phyloP scores from a whole-genome alignment of 2,329 filamentous ascomycete species.

The Cladosporium austrohemisphaericum region DNA sequence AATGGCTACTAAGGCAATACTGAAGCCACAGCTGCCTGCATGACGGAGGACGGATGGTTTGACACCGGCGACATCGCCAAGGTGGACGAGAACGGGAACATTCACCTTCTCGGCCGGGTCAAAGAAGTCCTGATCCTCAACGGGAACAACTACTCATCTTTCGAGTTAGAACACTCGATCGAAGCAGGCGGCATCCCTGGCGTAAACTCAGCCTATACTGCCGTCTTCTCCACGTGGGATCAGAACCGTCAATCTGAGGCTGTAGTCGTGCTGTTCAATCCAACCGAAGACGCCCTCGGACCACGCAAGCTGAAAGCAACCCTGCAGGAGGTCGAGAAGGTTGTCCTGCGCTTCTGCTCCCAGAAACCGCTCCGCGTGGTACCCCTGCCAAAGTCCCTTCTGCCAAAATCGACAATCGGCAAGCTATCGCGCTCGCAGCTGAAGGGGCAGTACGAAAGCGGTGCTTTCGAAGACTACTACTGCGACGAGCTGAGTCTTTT shows the following conservation, averaged over 20 bases:
- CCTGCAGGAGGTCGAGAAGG: slow-evolving; percentile 19
- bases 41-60: slow-evolving; percentile 38
- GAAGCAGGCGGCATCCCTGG: slow-evolving; percentile 20
- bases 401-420: slow-evolving; percentile 25
- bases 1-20: slow-evolving; percentile 32
- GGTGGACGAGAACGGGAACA: slow-evolving; percentile 21
- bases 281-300: slow-evolving; percentile 13
- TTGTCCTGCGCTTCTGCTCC: slow-evolving; percentile 12
- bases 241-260: slow-evolving; percentile 16
- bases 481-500: no score
- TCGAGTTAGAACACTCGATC: slow-evolving; percentile 23
- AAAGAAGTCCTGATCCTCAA: slow-evolving; percentile 25
- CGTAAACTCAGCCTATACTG: slow-evolving; percentile 18
- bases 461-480: slow-evolving; percentile 19
- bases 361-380: slow-evolving; percentile 22
- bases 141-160: slow-evolving; percentile 23
- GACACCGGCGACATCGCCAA: slow-evolving; percentile 25
- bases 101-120: slow-evolving; percentile 20
- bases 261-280: slow-evolving; percentile 23
- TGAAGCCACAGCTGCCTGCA: slow-evolving; percentile 33
- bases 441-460: slow-evolving; percentile 10
- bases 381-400: slow-evolving; percentile 19
- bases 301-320: slow-evolving; percentile 14
- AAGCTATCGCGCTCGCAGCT: slow-evolving; percentile 24
- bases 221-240: slow-evolving; percentile 22